These are phyloP conservation scores for Eimeria sp. DNA, from an alignment of 169 alveolate genomes.

Conservation along the genomic window DNA sequence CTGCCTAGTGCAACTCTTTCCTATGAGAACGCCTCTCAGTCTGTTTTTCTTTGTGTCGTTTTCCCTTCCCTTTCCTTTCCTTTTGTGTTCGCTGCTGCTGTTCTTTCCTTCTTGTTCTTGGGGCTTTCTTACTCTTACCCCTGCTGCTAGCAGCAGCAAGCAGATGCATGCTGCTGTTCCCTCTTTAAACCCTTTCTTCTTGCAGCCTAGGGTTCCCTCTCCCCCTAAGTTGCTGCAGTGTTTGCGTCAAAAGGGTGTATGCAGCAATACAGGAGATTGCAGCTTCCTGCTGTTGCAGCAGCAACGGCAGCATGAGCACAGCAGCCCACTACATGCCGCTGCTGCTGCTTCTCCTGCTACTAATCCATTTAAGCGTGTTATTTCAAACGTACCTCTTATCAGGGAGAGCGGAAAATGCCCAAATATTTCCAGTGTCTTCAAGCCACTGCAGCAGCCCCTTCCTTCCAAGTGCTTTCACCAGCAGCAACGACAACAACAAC, in stretches of 20 bases:
- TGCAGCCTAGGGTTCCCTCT: background rate
- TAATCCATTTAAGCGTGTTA: background rate
- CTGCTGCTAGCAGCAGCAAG: no score
- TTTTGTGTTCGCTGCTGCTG: background rate
- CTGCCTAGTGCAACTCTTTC: no score
- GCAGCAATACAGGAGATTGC: background rate
- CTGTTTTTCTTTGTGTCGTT: background rate
- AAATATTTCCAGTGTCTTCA: background rate
- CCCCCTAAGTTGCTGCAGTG: background rate
- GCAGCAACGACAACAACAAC: background rate
- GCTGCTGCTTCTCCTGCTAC: background rate
- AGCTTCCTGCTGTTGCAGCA: conserved; percentile 2
- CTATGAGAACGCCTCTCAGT: background rate
- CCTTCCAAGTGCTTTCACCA: background rate
- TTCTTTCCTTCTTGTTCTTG: no score
- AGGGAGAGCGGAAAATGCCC: background rate
- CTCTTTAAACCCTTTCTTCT: no score
- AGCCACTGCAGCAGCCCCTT: background rate
- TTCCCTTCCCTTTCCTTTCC: no score
- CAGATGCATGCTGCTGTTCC: no score
- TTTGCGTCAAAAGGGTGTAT: background rate
- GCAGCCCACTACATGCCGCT: background rate
- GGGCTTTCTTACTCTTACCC: no score
- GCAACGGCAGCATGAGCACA: background rate
- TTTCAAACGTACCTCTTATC: background rate